Conservation (phyloP, 768 basidiomycete species). For the Lepiota brunneoincarnata region DNA sequence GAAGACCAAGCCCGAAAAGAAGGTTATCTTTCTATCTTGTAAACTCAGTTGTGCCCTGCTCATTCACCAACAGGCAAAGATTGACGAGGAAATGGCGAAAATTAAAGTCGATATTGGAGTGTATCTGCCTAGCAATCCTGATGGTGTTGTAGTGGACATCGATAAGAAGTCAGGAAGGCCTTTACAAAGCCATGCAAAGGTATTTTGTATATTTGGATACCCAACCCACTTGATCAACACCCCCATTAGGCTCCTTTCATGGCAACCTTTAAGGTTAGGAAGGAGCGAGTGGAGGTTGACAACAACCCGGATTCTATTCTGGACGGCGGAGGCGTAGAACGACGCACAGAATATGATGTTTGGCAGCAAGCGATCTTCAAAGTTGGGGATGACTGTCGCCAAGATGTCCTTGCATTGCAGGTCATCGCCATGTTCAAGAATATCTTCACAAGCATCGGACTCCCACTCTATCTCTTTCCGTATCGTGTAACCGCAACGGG, state of each 20-base stretch:
- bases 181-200: conserved; percentile 97
- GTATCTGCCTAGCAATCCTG: conserved; percentile 96
- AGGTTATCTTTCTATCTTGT: conserved; percentile 43
- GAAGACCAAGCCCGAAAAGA: conserved; percentile 93
- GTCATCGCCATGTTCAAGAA: conserved; percentile 99
- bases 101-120: conserved; percentile 93
- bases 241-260: conserved; percentile 91
- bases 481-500: conserved; percentile 97
- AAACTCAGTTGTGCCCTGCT: not conserved
- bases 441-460: conserved; percentile 84
- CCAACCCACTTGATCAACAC: conserved; percentile 3
- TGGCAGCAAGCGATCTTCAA: conserved; percentile 99
- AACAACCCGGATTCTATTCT: conserved; percentile 74
- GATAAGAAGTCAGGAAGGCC: conserved; percentile 96
- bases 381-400: conserved; percentile 98
- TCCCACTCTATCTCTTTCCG: conserved; percentile 90
- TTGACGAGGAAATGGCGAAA: conserved; percentile 99
- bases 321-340: conserved; percentile 56
- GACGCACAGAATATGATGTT: conserved; percentile 71
- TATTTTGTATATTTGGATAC: conserved; percentile 23
- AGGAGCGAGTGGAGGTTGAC: conserved; percentile 68
- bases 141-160: conserved; percentile 94
- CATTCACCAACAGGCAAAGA: conserved; percentile 70
- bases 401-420: conserved; percentile 96
- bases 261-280: conserved; percentile 98